Percentiles rank a stretch among this genome's conserved stretches.
Conservation (phyloP, 352 stramenopile genomes). For the Pythium apleroticum region DNA sequence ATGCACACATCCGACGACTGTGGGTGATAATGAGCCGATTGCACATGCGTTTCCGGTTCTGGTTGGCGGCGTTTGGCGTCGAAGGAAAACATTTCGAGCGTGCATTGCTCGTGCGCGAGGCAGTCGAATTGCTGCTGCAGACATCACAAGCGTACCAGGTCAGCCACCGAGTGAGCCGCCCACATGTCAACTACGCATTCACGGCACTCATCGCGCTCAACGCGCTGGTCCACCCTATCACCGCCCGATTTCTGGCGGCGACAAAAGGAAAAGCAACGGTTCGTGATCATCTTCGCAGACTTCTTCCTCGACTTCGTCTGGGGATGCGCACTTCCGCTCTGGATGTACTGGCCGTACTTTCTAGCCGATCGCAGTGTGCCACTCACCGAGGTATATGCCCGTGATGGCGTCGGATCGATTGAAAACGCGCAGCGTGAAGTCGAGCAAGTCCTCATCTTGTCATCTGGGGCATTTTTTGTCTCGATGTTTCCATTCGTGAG, state of each 20-base stretch:
- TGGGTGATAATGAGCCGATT: not conserved
- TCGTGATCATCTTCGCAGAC: not conserved
- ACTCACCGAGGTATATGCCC: not conserved
- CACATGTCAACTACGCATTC: not conserved
- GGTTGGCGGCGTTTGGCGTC: not conserved
- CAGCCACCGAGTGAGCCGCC: not conserved
- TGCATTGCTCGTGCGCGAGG: not conserved
- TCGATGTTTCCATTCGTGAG: not conserved
- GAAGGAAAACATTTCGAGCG: not conserved
- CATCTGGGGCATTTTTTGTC: not conserved
- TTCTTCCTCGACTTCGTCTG: not conserved
- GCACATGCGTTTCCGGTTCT: not conserved
- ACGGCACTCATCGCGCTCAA: not conserved
- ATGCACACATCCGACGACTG: not conserved
- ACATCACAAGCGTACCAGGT: not conserved
- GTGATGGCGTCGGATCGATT: not conserved
- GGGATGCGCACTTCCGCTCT: not conserved
- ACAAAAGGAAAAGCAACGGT: not conserved
- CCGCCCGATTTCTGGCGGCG: not conserved
- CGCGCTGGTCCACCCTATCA: not conserved
- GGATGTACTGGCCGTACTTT: not conserved
- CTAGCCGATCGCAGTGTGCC: not conserved
- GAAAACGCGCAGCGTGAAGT: not conserved
- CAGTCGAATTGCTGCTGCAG: not conserved
- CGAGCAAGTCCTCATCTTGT: not conserved